Conservation (phyloP, 192 early-diverging fungal species). For the Helicostylum pulchrum region DNA sequence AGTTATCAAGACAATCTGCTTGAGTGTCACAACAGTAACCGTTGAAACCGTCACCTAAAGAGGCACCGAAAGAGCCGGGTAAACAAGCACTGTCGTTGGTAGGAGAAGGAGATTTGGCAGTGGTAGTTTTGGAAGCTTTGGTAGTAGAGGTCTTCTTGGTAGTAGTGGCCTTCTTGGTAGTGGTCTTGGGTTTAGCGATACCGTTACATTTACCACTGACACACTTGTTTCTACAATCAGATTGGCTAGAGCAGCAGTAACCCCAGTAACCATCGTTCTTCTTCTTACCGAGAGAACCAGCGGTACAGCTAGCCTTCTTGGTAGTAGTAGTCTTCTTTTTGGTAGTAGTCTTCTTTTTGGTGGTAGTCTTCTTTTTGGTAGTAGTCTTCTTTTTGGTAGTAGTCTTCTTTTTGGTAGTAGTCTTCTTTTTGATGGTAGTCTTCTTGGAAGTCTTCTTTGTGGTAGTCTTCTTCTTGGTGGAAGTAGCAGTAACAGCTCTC, state of each 20-base stretch:
- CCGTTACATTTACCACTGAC: background rate
- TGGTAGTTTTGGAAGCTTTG: conserved; percentile 24
- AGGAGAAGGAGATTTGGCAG: background rate
- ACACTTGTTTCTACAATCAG: background rate
- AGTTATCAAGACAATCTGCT: conserved; percentile 10
- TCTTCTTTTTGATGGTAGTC: conserved; percentile 1
- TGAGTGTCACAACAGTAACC: background rate
- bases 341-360: background rate
- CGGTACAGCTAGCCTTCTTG: background rate
- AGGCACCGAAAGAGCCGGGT: background rate
- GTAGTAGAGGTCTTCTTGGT: conserved; percentile 27
- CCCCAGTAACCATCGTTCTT: background rate
- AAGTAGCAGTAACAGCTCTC: background rate
- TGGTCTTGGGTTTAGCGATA: too few relatives aligned
- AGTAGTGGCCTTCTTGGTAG: background rate
- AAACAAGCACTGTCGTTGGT: background rate
- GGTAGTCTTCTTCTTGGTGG: conserved; percentile 1
- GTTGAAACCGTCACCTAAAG: background rate
- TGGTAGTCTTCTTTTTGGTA: background rate
- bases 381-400: background rate
- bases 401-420: background rate
- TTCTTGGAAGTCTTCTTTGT: background rate
- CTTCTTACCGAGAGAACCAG: background rate
- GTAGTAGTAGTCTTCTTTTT: background rate
- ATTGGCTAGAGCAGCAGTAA: background rate